Evolutionary conservation across 2,329 filamentous ascomycete species (phyloP), one percentile per base, ranked within the genome.

Genomic region (Monilinia vaccinii-corymbosi): DNA sequence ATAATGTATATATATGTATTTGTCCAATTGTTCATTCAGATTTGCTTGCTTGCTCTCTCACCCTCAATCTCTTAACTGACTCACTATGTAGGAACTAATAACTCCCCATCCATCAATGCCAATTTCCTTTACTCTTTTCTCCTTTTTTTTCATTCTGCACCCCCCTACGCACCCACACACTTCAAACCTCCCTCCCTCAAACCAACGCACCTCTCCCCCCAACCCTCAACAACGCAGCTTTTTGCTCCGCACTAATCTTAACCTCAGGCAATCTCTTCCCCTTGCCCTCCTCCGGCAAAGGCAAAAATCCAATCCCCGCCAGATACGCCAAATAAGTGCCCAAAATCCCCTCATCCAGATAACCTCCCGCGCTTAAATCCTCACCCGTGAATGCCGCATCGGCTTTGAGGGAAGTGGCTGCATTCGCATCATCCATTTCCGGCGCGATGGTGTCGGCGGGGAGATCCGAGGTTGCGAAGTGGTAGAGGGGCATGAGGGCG

Each of bases 401-500:
- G 4, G 79, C 78, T 70, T 81, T 81, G 28, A 95, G 77, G 0
- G 86, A 81, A 2, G 76, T 75, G 1, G 81, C 78, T 0, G 89
- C 83, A 69, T 94, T 91, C 40, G 32, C 34, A 67, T 88, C 86
- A 63, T 87, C 83, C n/a, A 91, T 77, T 68, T 88, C 85, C 0
- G 86, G 86, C 0, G 87, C 86, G 60, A 82, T 83, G 38, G 86
- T 88, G 65, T 83, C 83, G 32, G 78, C 78, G 0, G 86, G 87
- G 5, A 91, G 76, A 70, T 90, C 82, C 2, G 80, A 81, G 0
- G 82, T 84, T 16, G 86, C 85, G 73, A 91, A 87, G 71, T 91
- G 86, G 70, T 85, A 88, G 3, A 91, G 81, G 1, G 87, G 87
- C 73, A 88, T 71, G 63, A 93, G 78, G 1, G 89, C 88, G 67